Evolutionary conservation across 2,329 filamentous ascomycete genomes (phyloP), one percentile per base, ranked within the genome.

Genomic region (Fusarium luffae): DNA sequence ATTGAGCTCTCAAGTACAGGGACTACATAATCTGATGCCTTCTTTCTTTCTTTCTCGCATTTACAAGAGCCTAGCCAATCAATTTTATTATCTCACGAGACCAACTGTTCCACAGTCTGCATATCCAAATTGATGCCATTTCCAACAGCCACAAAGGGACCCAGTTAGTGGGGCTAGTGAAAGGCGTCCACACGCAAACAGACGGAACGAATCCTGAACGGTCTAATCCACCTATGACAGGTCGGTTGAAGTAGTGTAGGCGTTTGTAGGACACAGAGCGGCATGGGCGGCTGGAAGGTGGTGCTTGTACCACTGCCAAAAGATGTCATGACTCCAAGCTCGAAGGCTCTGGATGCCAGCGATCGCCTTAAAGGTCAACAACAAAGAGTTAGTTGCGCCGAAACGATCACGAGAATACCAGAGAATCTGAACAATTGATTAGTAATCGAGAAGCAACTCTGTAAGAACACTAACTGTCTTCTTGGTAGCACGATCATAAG

Each of bases 211-310:
- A 10, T 11, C 8, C 16, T 37, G 9, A 11, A 37, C 9, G 16
- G 5, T 37, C 16, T 16, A 37, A 4, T 3, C 32, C 32, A 37
- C 4, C 9, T 5, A 37, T 37, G 5, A 0, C 3, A 11, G 32
- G 4, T 37, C 9, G 4, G 32, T 37, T 1, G 16, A 37, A 37
- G 32, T 37, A 0, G 0, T 18, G 32, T 9, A 37, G 0, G 16
- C 4, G 16, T 18, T 37, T 9, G 4, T 1, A 1, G 4, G 0
- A 18, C 32, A 37, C 5, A 37, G 3, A 18, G 32, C 4, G 1
- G 3, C 32, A 2, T 37, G 5, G 0, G 32, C 32, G 16, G 9
- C 32, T 37, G 32, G 32, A 37, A 37, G 32, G 5, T 37, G 32
- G 5, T 6, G 9, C 9, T 37, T 37, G 16, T 18, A 37, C 32